These are phyloP conservation scores for Diaporthe sp. DNA, from an alignment of 2,329 filamentous ascomycete genomes.

Conservation along the genomic window DNA sequence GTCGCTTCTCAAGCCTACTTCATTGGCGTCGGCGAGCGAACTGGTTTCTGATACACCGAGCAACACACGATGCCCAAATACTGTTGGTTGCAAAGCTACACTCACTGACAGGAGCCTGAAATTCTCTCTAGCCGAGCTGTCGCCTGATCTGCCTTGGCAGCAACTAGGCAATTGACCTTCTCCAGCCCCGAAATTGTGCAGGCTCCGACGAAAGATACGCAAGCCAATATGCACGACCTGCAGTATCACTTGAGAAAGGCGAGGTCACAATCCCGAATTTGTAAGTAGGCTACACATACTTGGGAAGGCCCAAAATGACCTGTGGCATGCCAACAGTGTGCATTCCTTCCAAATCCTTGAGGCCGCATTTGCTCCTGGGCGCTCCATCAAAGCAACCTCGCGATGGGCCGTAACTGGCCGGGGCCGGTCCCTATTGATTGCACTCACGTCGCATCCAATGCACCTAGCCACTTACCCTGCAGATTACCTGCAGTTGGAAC, in stretches of 20 bases:
- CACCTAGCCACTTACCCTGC: slow-evolving; percentile 32
- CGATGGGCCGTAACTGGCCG: background rate
- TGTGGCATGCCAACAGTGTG: slow-evolving; percentile 2
- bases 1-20: background rate
- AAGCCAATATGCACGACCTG: slow-evolving; percentile 3
- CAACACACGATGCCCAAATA: no score
- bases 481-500: slow-evolving; percentile 24
- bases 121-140: background rate
- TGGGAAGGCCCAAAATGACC: background rate
- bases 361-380: background rate
- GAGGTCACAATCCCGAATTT: background rate
- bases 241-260: background rate
- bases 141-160: background rate
- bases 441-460: slow-evolving; percentile 27
- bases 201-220: background rate
- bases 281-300: background rate
- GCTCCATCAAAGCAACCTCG: slow-evolving; percentile 25
- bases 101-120: no score
- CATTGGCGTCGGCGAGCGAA: no score
- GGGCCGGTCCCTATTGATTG: slow-evolving; percentile 4
- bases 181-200: background rate
- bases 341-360: slow-evolving; percentile 18
- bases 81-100: background rate
- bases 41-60: background rate
- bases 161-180: background rate